A percentile compares a stretch with the other conserved stretches of the same genome.
Conservation (phyloP, 306 rosid genomes). For the Medicago ruthenica region DNA sequence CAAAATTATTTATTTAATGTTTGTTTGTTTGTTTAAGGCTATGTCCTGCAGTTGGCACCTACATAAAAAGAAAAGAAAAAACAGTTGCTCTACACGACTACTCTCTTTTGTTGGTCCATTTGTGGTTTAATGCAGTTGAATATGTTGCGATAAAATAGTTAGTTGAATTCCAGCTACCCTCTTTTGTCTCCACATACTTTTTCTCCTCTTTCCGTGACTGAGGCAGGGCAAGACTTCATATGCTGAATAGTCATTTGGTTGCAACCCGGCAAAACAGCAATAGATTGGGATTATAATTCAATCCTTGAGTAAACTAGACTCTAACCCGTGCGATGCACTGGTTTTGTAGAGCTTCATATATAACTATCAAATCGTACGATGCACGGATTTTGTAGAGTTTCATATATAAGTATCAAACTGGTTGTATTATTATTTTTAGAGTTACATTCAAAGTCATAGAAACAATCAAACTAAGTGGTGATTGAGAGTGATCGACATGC, state of each 20-base stretch:
- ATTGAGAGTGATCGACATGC: too few species aligned
- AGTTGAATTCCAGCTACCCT: conserved; percentile 35
- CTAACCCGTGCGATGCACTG: too few species aligned
- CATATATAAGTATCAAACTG: too few species aligned
- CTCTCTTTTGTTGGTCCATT: conserved; percentile 1
- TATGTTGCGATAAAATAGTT: neutral
- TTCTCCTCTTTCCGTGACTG: neutral
- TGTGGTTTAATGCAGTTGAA: neutral
- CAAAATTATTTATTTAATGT: neutral
- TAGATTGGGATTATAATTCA: neutral
- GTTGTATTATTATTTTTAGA: too few species aligned
- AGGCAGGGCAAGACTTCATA: neutral
- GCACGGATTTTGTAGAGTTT: too few species aligned
- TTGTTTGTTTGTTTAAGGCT: neutral
- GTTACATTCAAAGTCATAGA: too few species aligned
- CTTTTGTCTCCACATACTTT: conserved; percentile 20
- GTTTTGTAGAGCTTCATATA: too few species aligned
- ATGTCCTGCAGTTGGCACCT: neutral
- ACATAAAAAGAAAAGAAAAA: neutral
- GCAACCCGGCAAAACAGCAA: neutral
- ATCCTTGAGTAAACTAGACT: neutral
- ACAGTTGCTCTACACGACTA: neutral
- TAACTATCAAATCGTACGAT: too few species aligned
- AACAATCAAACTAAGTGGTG: too few species aligned
- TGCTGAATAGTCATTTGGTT: neutral